These are phyloP conservation scores for Phalaenopsis equestris DNA, from an alignment of 106 monocot species.

Conservation along the genomic window DNA sequence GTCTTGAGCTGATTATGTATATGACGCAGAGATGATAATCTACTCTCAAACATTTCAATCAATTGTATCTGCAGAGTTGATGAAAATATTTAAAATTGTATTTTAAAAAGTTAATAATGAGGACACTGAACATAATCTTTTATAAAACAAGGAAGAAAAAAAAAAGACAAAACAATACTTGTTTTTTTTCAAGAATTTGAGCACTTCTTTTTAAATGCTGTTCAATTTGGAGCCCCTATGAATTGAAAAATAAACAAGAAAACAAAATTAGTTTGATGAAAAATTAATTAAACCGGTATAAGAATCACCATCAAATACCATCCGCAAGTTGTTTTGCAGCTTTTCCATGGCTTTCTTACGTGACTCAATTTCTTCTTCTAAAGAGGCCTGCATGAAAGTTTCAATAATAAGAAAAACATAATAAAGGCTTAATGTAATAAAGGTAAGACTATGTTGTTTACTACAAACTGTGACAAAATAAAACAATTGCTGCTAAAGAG, in stretches of 20 bases:
- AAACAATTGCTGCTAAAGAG: slow-evolving; percentile 43
- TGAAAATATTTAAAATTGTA: slow-evolving; percentile 13
- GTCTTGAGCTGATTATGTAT: slow-evolving; percentile 37
- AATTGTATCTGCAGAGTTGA: slow-evolving; percentile 36
- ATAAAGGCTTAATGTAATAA: neutral
- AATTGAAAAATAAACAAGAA: slow-evolving; percentile 3
- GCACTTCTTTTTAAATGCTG: slow-evolving; percentile 71
- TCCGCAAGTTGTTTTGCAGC: slow-evolving; percentile 71
- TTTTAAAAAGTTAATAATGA: neutral
- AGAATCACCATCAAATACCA: slow-evolving; percentile 36
- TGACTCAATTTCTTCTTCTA: slow-evolving; percentile 66
- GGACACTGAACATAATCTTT: no score
- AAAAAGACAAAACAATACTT: slow-evolving; percentile 31
- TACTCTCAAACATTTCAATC: slow-evolving; percentile 32
- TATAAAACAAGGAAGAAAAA: neutral
- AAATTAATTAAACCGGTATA: neutral
- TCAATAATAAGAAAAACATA: neutral
- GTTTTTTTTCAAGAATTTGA: slow-evolving; percentile 47
- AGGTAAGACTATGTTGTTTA: neutral
- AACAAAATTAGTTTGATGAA: neutral
- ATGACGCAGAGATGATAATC: slow-evolving; percentile 38
- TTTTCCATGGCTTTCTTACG: slow-evolving; percentile 54
- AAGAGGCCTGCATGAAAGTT: slow-evolving; percentile 43
- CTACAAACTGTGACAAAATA: neutral
- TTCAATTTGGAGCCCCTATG: slow-evolving; percentile 84